These are phyloP conservation scores for Cercospora citrullina DNA, from an alignment of 2,329 filamentous ascomycete species.

Conservation along the genomic window DNA sequence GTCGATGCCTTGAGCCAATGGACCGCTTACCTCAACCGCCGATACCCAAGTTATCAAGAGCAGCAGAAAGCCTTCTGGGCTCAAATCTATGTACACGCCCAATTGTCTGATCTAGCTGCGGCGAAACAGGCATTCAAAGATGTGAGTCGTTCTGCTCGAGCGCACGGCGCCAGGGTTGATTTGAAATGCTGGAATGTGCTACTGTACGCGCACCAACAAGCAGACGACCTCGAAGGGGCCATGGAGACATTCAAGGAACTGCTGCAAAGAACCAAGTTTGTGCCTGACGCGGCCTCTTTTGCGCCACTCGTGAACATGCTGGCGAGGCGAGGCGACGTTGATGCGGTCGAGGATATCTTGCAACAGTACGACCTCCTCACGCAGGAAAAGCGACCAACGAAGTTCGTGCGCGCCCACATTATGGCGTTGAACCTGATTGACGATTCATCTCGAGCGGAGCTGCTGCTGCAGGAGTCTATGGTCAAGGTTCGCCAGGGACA, in stretches of 20 bases:
- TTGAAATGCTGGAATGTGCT: slow-evolving; percentile 72
- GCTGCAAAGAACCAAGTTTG: slow-evolving; percentile 44
- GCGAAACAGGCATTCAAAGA: slow-evolving; percentile 63
- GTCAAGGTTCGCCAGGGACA: slow-evolving; percentile 41
- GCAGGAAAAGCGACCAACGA: slow-evolving; percentile 52
- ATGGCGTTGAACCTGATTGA: slow-evolving; percentile 58
- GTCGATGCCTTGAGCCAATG: slow-evolving; percentile 38
- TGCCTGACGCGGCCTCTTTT: slow-evolving; percentile 66
- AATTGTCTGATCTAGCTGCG: slow-evolving; percentile 62
- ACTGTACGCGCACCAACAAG: slow-evolving; percentile 67
- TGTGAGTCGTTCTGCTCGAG: slow-evolving; percentile 48
- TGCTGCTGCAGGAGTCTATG: slow-evolving; percentile 59
- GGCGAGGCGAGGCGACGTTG: slow-evolving; percentile 70
- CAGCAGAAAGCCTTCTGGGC: slow-evolving; percentile 42
- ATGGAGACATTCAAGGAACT: slow-evolving; percentile 65
- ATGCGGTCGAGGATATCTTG: slow-evolving; percentile 66
- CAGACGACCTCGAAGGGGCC: slow-evolving; percentile 66
- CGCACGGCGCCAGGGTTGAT: slow-evolving; percentile 50
- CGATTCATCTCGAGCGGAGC: slow-evolving; percentile 44
- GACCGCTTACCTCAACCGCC: slow-evolving; percentile 35
- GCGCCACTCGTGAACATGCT: slow-evolving; percentile 72
- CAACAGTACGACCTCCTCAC: slow-evolving; percentile 58
- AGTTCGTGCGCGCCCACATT: slow-evolving; percentile 66
- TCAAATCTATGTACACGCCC: slow-evolving; percentile 70
- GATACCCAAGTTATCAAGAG: slow-evolving; percentile 27